These are phyloP conservation scores for Leccinum sublutescens DNA, from an alignment of 768 basidiomycete genomes.

Conservation along the genomic window DNA sequence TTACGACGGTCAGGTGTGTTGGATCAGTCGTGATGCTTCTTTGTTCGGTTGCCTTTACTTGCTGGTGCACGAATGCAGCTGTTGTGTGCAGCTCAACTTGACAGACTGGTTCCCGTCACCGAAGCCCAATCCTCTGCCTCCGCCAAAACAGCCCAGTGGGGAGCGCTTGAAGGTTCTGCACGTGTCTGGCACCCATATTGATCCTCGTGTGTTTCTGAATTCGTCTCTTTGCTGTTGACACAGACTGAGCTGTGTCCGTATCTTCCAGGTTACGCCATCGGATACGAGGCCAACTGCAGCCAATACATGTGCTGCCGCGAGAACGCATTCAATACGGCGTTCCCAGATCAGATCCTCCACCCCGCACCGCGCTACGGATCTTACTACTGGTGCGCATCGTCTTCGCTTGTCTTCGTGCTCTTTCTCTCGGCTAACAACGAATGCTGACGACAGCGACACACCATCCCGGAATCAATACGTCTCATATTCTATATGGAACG, in stretches of 20 bases:
- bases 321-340: constrained; percentile 45
- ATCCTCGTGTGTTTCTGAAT: constrained; percentile 39
- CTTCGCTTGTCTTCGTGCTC: too few species aligned
- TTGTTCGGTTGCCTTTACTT: background rate
- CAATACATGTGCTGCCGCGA: constrained; percentile 60
- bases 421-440: background rate
- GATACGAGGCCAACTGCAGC: constrained; percentile 68
- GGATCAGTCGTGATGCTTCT: background rate
- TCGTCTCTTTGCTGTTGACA: too few species aligned
- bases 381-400: constrained; percentile 11
- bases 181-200: constrained; percentile 49
- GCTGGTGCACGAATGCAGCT: constrained; percentile 2
- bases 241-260: background rate
- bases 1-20: constrained; percentile 47
- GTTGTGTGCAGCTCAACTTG: constrained; percentile 43
- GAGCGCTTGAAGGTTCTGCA: constrained; percentile 49
- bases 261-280: constrained; percentile 58
- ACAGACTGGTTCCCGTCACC: constrained; percentile 51
- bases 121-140: constrained; percentile 46
- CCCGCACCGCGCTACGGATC: constrained; percentile 67
- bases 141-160: constrained; percentile 41
- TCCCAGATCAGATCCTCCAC: constrained; percentile 45
- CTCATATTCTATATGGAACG: background rate
- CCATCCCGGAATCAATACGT: constrained; percentile 19
- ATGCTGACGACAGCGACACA: constrained; percentile 44